Conservation (phyloP, 2,329 filamentous ascomycete species). For the Xylaria sp. region DNA sequence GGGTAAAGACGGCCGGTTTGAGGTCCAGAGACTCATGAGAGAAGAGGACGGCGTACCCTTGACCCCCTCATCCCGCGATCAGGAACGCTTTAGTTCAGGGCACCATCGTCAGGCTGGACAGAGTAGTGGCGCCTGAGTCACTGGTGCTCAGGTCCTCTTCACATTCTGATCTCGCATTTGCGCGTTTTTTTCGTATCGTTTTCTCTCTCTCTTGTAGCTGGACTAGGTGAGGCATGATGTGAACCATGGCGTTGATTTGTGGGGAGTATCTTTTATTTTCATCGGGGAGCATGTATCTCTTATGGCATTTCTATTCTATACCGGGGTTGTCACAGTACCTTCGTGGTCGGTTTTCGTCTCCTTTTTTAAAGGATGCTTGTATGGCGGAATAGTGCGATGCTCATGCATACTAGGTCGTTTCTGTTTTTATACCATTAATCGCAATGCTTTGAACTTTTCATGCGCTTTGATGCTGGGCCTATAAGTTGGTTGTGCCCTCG, state of each 20-base stretch:
- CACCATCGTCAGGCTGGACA: constrained; percentile 32
- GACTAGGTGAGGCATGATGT: neutral
- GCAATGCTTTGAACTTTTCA: too few species aligned
- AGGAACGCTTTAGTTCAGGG: constrained; percentile 22
- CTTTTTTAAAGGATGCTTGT: too few species aligned
- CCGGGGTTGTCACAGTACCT: too few species aligned
- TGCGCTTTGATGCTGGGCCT: too few species aligned
- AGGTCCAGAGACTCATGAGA: constrained; percentile 61
- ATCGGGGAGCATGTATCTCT: neutral
- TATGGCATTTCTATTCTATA: neutral
- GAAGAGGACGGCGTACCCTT: constrained; percentile 49
- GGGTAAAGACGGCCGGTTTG: constrained; percentile 65
- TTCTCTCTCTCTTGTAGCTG: neutral
- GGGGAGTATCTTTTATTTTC: neutral
- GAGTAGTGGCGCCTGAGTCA: constrained; percentile 27
- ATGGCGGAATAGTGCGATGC: too few species aligned
- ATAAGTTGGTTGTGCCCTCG: too few species aligned
- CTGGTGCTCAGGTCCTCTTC: neutral
- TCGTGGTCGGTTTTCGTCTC: too few species aligned
- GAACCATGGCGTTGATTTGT: neutral
- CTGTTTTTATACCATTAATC: too few species aligned
- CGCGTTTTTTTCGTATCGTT: neutral
- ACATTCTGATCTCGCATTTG: neutral
- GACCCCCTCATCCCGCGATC: constrained; percentile 11
- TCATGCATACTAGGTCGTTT: too few species aligned